Conservation (phyloP, 2,329 filamentous ascomycete genomes). For the Drechslerella coelobrocha region DNA sequence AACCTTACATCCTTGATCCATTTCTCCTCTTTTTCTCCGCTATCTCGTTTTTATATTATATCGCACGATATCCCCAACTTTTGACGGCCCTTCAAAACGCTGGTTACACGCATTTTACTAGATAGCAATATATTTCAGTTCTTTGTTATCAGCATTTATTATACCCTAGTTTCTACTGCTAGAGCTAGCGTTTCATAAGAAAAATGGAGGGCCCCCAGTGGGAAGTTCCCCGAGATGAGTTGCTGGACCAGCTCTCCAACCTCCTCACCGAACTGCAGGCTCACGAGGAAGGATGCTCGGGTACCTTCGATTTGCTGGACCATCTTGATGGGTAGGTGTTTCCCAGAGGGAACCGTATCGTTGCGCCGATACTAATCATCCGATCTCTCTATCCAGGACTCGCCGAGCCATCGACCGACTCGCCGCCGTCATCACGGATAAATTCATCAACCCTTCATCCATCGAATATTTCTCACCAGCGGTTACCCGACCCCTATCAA, state of each 20-base stretch:
- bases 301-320: slow-evolving; percentile 45
- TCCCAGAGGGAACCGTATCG: not conserved
- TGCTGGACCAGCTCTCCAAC: slow-evolving; percentile 47
- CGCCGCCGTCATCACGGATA: slow-evolving; percentile 46
- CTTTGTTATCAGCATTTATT: not conserved
- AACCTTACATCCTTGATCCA: not conserved
- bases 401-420: slow-evolving; percentile 48
- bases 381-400: slow-evolving; percentile 22
- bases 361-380: not conserved
- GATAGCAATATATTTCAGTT: not conserved
- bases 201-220: slow-evolving; percentile 46
- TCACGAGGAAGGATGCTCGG: slow-evolving; percentile 40
- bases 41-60: slow-evolving; percentile 14
- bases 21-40: slow-evolving; percentile 15
- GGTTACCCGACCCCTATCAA: slow-evolving; percentile 45
- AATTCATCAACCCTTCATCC: slow-evolving; percentile 41
- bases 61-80: too few relatives aligned
- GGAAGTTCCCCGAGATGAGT: slow-evolving; percentile 38
- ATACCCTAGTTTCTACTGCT: not conserved
- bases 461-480: slow-evolving; percentile 48
- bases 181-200: slow-evolving; percentile 7
- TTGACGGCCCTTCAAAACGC: not conserved
- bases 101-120: not conserved
- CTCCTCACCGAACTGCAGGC: slow-evolving; percentile 35
- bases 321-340: slow-evolving; percentile 44